Evolutionary conservation across 352 stramenopile species (phyloP), one percentile per base, ranked within the genome.

Genomic region (Halophytophthora batemanensis): DNA sequence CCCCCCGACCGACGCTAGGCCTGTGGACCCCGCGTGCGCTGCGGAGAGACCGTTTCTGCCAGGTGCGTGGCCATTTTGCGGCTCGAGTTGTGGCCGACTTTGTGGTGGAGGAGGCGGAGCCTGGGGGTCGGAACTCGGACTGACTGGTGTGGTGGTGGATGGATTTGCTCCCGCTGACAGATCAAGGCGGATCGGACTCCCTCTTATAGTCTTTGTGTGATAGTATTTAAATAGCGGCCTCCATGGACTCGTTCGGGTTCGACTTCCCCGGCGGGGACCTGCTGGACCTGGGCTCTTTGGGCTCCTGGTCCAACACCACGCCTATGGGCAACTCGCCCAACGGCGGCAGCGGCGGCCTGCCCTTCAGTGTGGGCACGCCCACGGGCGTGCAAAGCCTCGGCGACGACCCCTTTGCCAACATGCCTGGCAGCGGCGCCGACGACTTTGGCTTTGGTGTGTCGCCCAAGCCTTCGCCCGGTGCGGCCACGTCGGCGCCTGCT

Each of bases 221-320:
- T 60, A 56, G 50, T 74, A 74, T 74, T 74, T 66, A 64, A 64
- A 43, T 23, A 15, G 45, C 47, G 5, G 8, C 45, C 18, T 19
- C 44, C 8, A 93, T 93, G 82, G 82, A 93, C 64, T 93, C 82
- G 31, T 90, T 93, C 56, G 79, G 82, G 41, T 93, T 93, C 56
- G 82, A 93, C 59, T 90, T 93, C 53, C 58, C 66, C 29, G 76
- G 77, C 22, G 69, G 77, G 43, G 79, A 93, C 47, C 66, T 90
- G 35, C 69, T 93, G 19, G 82, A 93, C 45, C 69, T 93, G 17
- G 76, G 77, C 47, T 87, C 79, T 13, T 64, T 88, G 11, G 77
- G 77, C 44, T 80, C 77, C 34, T 93, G 79, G 79, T 73, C 70
- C 31, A 77, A 75, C 45, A 79, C 56, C 50, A 84, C 82, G 12